Base-by-base conservation (phyloP, 164 flowering plant species). In the Magnolia sinica region DNA sequence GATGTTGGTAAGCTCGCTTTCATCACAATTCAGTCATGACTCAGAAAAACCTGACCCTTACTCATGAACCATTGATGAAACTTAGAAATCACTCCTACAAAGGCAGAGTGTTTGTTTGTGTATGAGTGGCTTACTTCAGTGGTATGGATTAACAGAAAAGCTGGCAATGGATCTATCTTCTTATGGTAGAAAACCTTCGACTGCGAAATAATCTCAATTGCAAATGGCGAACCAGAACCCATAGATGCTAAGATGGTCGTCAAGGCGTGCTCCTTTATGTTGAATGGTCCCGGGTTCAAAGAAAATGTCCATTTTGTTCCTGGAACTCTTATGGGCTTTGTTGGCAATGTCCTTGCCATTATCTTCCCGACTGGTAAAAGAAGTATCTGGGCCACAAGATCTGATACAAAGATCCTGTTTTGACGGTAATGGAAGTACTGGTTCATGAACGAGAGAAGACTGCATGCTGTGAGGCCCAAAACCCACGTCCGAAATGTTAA, bases 281-380 rank as follows among this genome's bases (percentile, higher is more conserved):
- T 73, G 73, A 78, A 78, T 8, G 76, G 76, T 14, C 76, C 76
- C 27, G 80, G 80, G 22, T 78, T 78, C 67, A 78, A 11, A 14
- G 80, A 78, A 49, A 78, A 78, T 0, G 89, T 75, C 91, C 87
- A 85, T 0, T 77, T 81, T 3, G 87, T 80, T n/a, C 78, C 59
- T 0, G 91, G 93, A 50, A 88, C 10, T 6, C 31, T 19, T 20
- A 88, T 2, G 0, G 22, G 27, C 27, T n/a, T 81, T 3, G 68
- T 66, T 0, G 93, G 91, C 14, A 92, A 83, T 0, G 79, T 80
- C 5, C 85, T 81, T 1, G 94, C 92, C 92, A 92, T 87, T 0
- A 92, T 68, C 77, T 76, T 68, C 7, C 71, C 77, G 1, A 67
- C 29, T 6, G 71, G 77, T 7, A 75, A 61, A 20, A 50, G 23